These are phyloP conservation scores for Bothriochloa decipiens DNA, from an alignment of 176 grass and related monocot species.

Conservation along the genomic window DNA sequence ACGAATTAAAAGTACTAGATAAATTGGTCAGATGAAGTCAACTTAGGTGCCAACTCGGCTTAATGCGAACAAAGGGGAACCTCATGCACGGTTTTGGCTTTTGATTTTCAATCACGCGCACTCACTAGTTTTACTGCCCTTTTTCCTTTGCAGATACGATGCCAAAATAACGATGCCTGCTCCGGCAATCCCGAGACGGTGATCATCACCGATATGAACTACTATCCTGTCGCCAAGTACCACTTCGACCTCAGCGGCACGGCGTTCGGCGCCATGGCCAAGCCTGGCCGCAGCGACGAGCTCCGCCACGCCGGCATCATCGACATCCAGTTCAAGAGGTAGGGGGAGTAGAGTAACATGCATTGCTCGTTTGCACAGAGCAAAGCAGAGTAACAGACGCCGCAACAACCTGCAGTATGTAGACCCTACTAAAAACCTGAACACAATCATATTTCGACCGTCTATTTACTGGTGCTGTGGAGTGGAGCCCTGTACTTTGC, in stretches of 20 bases:
- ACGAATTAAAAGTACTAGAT: background rate
- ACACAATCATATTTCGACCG: background rate
- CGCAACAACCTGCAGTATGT: background rate
- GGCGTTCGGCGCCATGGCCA: constrained; percentile 62
- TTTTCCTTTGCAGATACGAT: constrained; percentile 44
- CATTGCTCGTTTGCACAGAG: constrained; percentile 13
- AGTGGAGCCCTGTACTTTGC: constrained; percentile 17
- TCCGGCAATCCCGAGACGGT: constrained; percentile 69
- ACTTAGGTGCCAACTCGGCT: background rate
- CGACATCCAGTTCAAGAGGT: constrained; percentile 65
- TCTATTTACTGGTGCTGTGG: constrained; percentile 1
- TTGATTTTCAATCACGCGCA: background rate
- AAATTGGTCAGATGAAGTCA: background rate
- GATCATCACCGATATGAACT: constrained; percentile 75
- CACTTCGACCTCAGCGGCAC: constrained; percentile 80
- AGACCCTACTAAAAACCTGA: background rate
- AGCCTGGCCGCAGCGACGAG: constrained; percentile 44
- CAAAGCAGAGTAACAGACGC: background rate
- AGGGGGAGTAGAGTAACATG: background rate
- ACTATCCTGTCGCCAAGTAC: constrained; percentile 53
- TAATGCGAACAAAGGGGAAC: background rate
- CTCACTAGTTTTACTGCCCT: background rate
- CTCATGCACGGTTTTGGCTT: background rate
- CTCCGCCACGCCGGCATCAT: constrained; percentile 67
- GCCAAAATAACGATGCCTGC: constrained; percentile 44